Evolutionary conservation across 164 flowering plant genomes (phyloP).

Genomic region (Saururus chinensis): DNA sequence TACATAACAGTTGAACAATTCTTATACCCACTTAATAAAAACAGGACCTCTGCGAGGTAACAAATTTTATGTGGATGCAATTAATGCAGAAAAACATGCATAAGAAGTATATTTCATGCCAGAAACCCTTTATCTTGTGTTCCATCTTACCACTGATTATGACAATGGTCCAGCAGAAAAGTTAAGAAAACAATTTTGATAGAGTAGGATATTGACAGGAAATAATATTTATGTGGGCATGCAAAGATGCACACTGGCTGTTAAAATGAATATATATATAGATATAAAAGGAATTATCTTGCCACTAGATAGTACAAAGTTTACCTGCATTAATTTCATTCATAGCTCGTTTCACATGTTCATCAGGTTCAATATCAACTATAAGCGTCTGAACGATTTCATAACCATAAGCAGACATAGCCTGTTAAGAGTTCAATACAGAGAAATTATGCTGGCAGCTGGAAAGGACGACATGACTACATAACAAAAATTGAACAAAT

Average conservation of each 20-base stretch:
- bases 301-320: background rate
- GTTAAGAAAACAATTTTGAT: no score
- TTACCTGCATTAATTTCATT: slow-evolving; percentile 89
- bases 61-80: no score
- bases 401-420: slow-evolving; percentile 71
- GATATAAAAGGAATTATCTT: background rate
- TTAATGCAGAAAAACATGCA: no score
- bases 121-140: no score
- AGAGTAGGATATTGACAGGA: no score
- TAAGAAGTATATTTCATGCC: no score
- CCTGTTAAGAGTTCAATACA: slow-evolving; percentile 13
- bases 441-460: background rate
- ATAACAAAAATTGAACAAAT: background rate
- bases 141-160: no score
- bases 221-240: no score
- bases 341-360: slow-evolving; percentile 82
- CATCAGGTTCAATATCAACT: slow-evolving; percentile 81
- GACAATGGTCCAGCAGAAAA: no score
- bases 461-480: background rate
- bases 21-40: no score
- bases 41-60: no score
- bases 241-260: background rate
- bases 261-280: background rate
- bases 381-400: slow-evolving; percentile 85
- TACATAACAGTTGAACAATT: no score